Conservation (phyloP, 1,284 basidiomycete species). For the Malassezia caprae region DNA sequence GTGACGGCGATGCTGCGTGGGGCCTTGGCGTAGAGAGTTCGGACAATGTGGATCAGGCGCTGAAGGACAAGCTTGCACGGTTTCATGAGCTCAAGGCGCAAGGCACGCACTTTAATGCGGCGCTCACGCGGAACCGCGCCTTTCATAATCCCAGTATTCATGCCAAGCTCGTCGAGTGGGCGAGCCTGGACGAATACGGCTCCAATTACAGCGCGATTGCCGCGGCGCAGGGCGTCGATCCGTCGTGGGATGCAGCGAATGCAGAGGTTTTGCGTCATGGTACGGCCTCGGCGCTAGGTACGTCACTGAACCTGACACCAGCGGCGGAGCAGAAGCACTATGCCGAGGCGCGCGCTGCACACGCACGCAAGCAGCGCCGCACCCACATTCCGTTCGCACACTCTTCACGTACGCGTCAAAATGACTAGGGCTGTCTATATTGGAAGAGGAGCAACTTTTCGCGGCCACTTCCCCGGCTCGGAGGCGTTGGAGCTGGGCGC, state of each 20-base stretch:
- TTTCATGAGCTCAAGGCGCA: constrained; percentile 60
- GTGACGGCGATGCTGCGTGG: constrained; percentile 2
- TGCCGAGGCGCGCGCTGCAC: background rate
- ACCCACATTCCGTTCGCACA: background rate
- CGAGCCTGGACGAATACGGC: constrained; percentile 68
- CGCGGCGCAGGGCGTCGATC: background rate
- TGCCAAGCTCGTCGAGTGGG: constrained; percentile 78
- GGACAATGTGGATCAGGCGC: background rate
- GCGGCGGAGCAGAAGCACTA: constrained; percentile 4
- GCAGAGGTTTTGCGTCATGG: constrained; percentile 3
- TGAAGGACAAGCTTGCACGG: constrained; percentile 56
- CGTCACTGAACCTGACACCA: background rate
- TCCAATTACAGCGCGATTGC: constrained; percentile 15
- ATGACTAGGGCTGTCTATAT: constrained; percentile 7
- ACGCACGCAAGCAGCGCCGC: background rate
- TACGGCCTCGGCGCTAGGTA: constrained; percentile 1
- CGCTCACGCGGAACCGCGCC: constrained; percentile 72
- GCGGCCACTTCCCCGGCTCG: background rate
- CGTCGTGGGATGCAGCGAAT: background rate
- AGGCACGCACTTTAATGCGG: constrained; percentile 83
- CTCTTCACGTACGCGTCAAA: background rate
- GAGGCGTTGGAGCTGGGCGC: background rate
- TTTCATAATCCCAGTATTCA: constrained; percentile 93
- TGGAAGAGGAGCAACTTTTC: constrained; percentile 15
- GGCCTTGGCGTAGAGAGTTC: constrained; percentile 5